These are phyloP conservation scores for Penicillium maclennaniae DNA, from an alignment of 495 filamentous ascomycete genomes.

Conservation along the genomic window DNA sequence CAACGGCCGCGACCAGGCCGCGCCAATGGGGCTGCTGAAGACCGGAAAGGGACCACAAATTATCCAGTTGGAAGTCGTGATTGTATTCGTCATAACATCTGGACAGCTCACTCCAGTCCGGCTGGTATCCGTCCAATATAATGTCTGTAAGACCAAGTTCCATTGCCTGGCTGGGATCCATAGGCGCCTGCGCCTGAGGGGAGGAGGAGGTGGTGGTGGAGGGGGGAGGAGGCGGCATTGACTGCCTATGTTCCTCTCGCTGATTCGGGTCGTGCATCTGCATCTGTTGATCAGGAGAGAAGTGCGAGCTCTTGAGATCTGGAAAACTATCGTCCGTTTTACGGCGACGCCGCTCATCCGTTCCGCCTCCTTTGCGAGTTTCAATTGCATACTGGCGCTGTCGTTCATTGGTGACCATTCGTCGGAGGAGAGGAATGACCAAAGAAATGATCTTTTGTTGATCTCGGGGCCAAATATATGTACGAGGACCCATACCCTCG, in stretches of 20 bases:
- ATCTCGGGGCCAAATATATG: slow-evolving; percentile 54
- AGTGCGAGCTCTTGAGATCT: slow-evolving; percentile 25
- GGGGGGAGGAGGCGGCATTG: slow-evolving; percentile 26
- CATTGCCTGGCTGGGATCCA: slow-evolving; percentile 17
- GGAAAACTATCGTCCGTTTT: slow-evolving; percentile 40
- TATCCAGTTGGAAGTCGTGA: slow-evolving; percentile 40
- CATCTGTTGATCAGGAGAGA: slow-evolving; percentile 31
- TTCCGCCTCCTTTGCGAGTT: slow-evolving; percentile 48
- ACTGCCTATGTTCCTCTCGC: slow-evolving; percentile 23
- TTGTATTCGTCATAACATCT: slow-evolving; percentile 40
- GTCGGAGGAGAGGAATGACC: slow-evolving; percentile 54
- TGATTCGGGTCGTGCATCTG: slow-evolving; percentile 33
- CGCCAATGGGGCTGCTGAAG: slow-evolving; percentile 44
- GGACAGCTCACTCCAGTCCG: slow-evolving; percentile 37
- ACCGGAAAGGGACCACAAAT: slow-evolving; percentile 42
- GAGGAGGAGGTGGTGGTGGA: slow-evolving; percentile 17
- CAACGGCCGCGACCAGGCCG: slow-evolving; percentile 44
- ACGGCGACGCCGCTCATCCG: slow-evolving; percentile 40
- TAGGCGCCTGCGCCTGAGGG: slow-evolving; percentile 16
- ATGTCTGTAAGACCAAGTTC: slow-evolving; percentile 35
- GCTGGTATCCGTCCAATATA: slow-evolving; percentile 36
- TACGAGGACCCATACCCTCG: slow-evolving; percentile 39
- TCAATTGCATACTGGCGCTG: slow-evolving; percentile 60
- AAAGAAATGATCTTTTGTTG: slow-evolving; percentile 54
- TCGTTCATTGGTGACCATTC: slow-evolving; percentile 64